These are phyloP conservation scores for Cladophialophora bantiana DNA, from an alignment of 2,329 filamentous ascomycete species.

Conservation along the genomic window DNA sequence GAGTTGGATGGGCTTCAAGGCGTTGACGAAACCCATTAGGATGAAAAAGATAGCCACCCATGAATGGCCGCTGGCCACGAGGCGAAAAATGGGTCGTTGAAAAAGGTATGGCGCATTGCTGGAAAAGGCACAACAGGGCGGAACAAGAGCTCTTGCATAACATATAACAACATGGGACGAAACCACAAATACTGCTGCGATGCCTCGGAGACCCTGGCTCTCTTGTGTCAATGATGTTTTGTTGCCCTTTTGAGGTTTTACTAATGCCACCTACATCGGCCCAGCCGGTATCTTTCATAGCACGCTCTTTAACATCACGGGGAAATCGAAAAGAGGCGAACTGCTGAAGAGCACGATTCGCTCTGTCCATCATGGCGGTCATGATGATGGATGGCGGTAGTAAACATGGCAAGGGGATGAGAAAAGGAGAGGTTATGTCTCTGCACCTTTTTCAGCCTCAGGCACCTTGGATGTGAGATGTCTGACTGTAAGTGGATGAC, in stretches of 20 bases:
- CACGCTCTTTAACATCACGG: slow-evolving; percentile 32
- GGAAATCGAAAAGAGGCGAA: slow-evolving; percentile 16
- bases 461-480: neutral
- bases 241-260: neutral
- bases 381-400: neutral
- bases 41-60: slow-evolving; percentile 72
- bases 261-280: slow-evolving; percentile 39
- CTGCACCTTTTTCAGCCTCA: neutral
- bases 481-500: neutral
- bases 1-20: slow-evolving; percentile 65
- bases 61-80: slow-evolving; percentile 66
- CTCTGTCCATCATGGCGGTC: slow-evolving; percentile 25
- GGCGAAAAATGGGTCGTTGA: slow-evolving; percentile 66
- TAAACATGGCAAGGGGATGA: slow-evolving; percentile 8
- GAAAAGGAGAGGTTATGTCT: neutral
- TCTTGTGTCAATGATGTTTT: neutral
- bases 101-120: slow-evolving; percentile 54
- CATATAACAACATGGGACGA: slow-evolving; percentile 61
- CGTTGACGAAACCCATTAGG: slow-evolving; percentile 70
- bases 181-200: slow-evolving; percentile 63
- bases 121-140: slow-evolving; percentile 50
- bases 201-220: slow-evolving; percentile 61
- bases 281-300: slow-evolving; percentile 41
- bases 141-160: slow-evolving; percentile 60
- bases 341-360: slow-evolving; percentile 6